phyloP scores from a whole-genome alignment of 164 flowering plant species.

The Stephania cephalantha region DNA sequence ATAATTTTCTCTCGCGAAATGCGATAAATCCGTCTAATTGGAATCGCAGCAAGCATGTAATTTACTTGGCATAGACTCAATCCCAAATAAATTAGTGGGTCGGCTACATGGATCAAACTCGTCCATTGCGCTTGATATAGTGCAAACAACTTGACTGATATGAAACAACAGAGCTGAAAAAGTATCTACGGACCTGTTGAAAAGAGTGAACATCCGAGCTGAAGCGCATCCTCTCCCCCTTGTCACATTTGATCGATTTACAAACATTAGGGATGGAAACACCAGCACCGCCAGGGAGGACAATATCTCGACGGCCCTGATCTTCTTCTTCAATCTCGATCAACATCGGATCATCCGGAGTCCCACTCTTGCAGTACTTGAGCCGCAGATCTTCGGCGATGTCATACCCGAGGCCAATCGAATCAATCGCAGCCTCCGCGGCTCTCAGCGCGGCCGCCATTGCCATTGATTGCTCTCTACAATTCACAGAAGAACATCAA shows the following conservation, averaged over 20 bases:
- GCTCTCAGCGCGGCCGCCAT: constrained; percentile 39
- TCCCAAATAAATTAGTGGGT: no score
- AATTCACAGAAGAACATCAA: no score
- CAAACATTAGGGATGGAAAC: constrained; percentile 52
- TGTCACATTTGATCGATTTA: constrained; percentile 80
- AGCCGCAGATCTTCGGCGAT: constrained; percentile 64
- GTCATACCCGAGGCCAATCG: constrained; percentile 87
- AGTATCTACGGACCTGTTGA: constrained; percentile 48
- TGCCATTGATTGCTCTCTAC: constrained; percentile 31
- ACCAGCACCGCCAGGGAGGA: constrained; percentile 60
- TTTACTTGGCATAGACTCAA: no score
- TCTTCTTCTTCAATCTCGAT: constrained; percentile 62
- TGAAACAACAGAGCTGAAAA: neutral
- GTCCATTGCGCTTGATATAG: no score
- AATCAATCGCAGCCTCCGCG: constrained; percentile 65
- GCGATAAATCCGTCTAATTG: no score
- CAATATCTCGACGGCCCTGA: constrained; percentile 37
- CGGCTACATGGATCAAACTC: no score
- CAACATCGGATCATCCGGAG: constrained; percentile 38
- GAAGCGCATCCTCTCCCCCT: constrained; percentile 87
- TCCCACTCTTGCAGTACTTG: constrained; percentile 62
- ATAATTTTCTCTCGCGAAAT: no score
- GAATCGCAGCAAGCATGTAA: no score
- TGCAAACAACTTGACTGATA: neutral
- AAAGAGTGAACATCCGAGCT: constrained; percentile 84